A percentile compares a stretch with the other conserved stretches of the same genome.
phyloP scores from a whole-genome alignment of 106 monocot genomes.

The Phalaenopsis aphrodite region DNA sequence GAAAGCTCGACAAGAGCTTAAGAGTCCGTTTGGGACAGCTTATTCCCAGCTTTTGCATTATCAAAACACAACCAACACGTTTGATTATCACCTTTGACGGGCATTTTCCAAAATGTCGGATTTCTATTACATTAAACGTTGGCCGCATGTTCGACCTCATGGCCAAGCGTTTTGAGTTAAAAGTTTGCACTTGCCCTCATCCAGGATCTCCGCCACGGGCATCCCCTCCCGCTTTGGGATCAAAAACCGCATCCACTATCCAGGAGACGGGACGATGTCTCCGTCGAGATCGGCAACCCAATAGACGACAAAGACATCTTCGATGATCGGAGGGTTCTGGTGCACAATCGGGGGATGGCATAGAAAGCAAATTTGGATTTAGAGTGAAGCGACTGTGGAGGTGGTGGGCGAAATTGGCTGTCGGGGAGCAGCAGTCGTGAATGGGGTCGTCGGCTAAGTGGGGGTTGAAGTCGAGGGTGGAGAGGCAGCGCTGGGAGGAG shows the following conservation, averaged over 20 bases:
- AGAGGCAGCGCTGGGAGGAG: slow-evolving; percentile 39
- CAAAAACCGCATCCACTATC: slow-evolving; percentile 43
- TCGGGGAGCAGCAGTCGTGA: slow-evolving; percentile 26
- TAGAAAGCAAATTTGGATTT: slow-evolving; percentile 55
- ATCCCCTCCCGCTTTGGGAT: slow-evolving; percentile 48
- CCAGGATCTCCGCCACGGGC: slow-evolving; percentile 9
- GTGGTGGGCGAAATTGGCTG: slow-evolving; percentile 43
- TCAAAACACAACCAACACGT: too few relatives aligned
- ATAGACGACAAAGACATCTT: slow-evolving; percentile 62
- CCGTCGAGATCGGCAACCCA: slow-evolving; percentile 38
- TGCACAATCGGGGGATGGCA: slow-evolving; percentile 38
- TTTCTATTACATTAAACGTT: too few relatives aligned
- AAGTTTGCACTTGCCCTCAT: background rate
- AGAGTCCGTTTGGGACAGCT: too few relatives aligned
- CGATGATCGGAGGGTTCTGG: slow-evolving; percentile 38
- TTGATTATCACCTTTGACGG: too few relatives aligned
- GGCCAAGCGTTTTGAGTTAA: too few relatives aligned
- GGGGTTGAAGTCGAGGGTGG: slow-evolving; percentile 37
- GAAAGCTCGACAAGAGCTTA: too few relatives aligned
- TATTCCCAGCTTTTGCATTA: too few relatives aligned
- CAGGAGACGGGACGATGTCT: slow-evolving; percentile 2
- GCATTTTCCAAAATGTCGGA: too few relatives aligned
- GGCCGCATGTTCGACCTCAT: too few relatives aligned
- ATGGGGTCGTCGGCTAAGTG: slow-evolving; percentile 52
- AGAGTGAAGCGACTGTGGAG: slow-evolving; percentile 62